A percentile compares a stretch with the other conserved stretches of the same genome.
Conservation (phyloP, 2,329 filamentous ascomycete species). For the Akanthomyces lecanii region DNA sequence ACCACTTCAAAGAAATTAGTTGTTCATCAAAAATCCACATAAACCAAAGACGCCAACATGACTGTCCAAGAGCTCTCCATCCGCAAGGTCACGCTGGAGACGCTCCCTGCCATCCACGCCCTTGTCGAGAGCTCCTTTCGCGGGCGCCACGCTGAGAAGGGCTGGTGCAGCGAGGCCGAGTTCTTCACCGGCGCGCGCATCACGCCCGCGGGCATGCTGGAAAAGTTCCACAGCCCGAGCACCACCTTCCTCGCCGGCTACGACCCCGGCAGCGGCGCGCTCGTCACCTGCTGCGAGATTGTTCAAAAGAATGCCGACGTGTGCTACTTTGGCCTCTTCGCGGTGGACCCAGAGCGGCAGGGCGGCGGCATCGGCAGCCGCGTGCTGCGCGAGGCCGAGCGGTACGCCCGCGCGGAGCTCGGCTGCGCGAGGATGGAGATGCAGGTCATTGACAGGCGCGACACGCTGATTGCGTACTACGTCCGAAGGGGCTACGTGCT, state of each 20-base stretch:
- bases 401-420: constrained; percentile 31
- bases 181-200: constrained; percentile 42
- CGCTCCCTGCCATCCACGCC: constrained; percentile 30
- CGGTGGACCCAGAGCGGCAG: constrained; percentile 41
- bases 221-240: constrained; percentile 37
- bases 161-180: constrained; percentile 47
- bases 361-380: constrained; percentile 40
- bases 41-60: background rate
- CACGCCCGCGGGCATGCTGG: constrained; percentile 30
- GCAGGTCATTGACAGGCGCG: constrained; percentile 39
- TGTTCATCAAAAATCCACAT: background rate
- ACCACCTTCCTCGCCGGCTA: constrained; percentile 36
- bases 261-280: constrained; percentile 22
- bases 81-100: constrained; percentile 32
- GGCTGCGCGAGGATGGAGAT: constrained; percentile 37
- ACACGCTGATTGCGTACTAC: constrained; percentile 45
- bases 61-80: constrained; percentile 26
- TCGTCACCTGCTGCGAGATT: constrained; percentile 44
- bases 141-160: constrained; percentile 35
- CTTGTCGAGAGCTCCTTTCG: constrained; percentile 44
- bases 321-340: constrained; percentile 46
- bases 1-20: background rate
- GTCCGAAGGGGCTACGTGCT: constrained; percentile 37
- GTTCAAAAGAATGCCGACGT: constrained; percentile 25
- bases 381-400: constrained; percentile 40